phyloP scores from a whole-genome alignment of 2,329 filamentous ascomycete genomes.

The Niveomyces coronatus region DNA sequence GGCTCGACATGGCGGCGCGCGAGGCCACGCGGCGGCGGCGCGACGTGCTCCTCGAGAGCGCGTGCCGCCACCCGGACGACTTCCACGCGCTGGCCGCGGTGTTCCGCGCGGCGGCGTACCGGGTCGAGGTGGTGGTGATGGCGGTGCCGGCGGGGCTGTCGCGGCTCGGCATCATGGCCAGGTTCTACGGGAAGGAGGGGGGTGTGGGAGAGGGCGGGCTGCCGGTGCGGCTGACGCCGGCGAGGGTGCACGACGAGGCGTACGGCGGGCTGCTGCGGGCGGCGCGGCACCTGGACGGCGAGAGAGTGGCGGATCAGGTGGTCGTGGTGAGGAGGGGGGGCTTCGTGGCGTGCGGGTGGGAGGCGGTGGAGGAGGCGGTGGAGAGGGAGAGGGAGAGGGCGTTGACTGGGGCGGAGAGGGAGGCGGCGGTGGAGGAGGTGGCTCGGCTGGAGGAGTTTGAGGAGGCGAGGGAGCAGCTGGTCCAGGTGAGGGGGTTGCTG shows the following conservation, averaged over 20 bases:
- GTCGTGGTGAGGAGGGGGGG: slow-evolving; percentile 29
- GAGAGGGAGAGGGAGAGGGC: slow-evolving; percentile 18
- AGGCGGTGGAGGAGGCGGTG: slow-evolving; percentile 14
- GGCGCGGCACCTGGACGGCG: slow-evolving; percentile 27
- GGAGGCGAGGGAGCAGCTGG: slow-evolving; percentile 14
- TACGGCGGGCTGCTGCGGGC: slow-evolving; percentile 28
- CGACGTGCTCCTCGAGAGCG: slow-evolving; percentile 34
- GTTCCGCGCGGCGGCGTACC: slow-evolving; percentile 26
- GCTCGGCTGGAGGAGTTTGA: slow-evolving; percentile 15
- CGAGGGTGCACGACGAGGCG: slow-evolving; percentile 35
- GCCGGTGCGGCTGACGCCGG: slow-evolving; percentile 32
- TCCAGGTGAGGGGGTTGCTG: slow-evolving; percentile 18
- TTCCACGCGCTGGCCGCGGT: slow-evolving; percentile 25
- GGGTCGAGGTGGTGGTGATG: slow-evolving; percentile 29
- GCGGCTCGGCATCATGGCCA: slow-evolving; percentile 30
- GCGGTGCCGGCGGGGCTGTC: slow-evolving; percentile 32
- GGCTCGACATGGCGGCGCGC: slow-evolving; percentile 31
- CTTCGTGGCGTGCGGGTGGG: slow-evolving; percentile 21
- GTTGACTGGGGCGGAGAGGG: slow-evolving; percentile 18
- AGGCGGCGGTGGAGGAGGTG: slow-evolving; percentile 16
- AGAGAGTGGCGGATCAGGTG: slow-evolving; percentile 22
- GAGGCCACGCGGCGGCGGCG: slow-evolving; percentile 21
- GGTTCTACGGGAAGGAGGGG: slow-evolving; percentile 26
- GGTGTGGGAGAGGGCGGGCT: slow-evolving; percentile 25
- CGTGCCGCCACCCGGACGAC: slow-evolving; percentile 33